phyloP scores from a whole-genome alignment of 2,329 filamentous ascomycete genomes.

The Pseudopyricularia javanii region DNA sequence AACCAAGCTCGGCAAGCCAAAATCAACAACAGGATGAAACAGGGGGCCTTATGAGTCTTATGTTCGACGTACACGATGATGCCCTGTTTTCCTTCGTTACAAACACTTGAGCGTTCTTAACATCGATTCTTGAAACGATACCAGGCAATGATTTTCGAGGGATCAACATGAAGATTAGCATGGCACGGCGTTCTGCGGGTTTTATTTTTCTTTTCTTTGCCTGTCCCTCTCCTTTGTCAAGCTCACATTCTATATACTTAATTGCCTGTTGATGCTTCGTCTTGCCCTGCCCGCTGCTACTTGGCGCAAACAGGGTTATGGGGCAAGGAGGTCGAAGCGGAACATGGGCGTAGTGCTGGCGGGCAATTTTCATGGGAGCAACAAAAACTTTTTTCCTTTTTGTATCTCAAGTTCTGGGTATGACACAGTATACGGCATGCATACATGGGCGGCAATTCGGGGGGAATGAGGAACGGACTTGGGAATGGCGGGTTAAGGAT shows the following conservation, averaged over 20 bases:
- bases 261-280: background rate
- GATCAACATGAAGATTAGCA: background rate
- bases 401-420: background rate
- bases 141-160: background rate
- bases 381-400: background rate
- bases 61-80: conserved; percentile 3
- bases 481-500: background rate
- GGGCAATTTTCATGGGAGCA: background rate
- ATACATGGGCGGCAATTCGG: background rate
- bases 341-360: too few species aligned
- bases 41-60: background rate
- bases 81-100: background rate
- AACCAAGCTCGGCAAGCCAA: background rate
- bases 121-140: background rate
- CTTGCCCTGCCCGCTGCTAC: background rate
- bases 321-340: too few species aligned
- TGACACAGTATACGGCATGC: background rate
- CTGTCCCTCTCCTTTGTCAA: background rate
- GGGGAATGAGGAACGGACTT: background rate
- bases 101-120: background rate
- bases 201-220: background rate
- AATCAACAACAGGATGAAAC: background rate
- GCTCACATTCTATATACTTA: background rate
- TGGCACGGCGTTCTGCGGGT: background rate
- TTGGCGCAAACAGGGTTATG: too few species aligned